Evolutionary conservation across 116 monocot genomes (phyloP), one percentile per base, ranked within the genome.

Genomic region (Trichopus zeylanicus): DNA sequence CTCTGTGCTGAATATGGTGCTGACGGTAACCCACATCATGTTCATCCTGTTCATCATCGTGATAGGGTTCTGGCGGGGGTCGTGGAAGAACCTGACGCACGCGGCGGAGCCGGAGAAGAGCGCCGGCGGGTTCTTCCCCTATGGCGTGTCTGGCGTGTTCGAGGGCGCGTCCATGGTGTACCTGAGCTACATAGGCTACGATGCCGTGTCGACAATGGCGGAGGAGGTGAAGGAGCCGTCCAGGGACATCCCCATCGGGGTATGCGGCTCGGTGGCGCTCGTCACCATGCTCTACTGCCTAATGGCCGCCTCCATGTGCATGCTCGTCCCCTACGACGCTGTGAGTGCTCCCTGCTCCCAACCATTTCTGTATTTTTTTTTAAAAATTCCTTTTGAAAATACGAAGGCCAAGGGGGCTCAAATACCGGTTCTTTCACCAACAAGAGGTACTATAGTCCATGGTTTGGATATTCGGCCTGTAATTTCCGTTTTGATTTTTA

Each of bases 161-260:
- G 70, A 77, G 20, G 95, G 95, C 10, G 95, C 95, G 0, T 75
- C 95, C 29, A 66, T 68, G 70, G 95, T 95, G 26, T 95, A 95
- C 63, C 46, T 90, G 15, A 95, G 95, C 68, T 95, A 95, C 68
- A 95, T 95, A 29, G 95, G 95, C 11, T 95, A 95, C 67, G 95
- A 95, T 38, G 90, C 95, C 58, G 95, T 95, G 32, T 90, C 95
- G 15, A 95, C 95, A 16, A 87, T 95, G 90, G 95, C 95, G 18
- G 95, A 95, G 75, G 95, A 90, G 79, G 90, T 95, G 30, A 67
- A 74, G 65, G 30, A 68, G 49, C 95, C 95, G 8, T 26, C 67
- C 1, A 73, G 76, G 8, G 90, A 90, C 65, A 90, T 95, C 32
- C 95, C 95, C 12, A 75, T 90, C 57, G 95, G 95, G 9, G 83